These are phyloP conservation scores for Penicillium salamii DNA, from an alignment of 495 filamentous ascomycete species.

Conservation along the genomic window DNA sequence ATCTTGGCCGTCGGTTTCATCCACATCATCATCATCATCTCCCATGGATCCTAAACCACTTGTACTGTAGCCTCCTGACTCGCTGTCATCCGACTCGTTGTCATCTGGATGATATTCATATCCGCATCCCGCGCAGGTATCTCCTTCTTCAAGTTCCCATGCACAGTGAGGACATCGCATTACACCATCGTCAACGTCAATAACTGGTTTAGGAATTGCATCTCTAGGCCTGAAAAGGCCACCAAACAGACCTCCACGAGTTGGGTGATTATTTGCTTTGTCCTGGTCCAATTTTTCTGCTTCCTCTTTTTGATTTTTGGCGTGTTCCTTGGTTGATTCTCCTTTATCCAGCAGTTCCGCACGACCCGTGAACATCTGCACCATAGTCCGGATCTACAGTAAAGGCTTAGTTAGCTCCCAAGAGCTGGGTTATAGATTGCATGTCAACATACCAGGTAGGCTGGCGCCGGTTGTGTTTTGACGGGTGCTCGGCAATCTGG, in stretches of 20 bases:
- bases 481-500: conserved; percentile 67
- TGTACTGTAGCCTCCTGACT: conserved; percentile 29
- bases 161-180: conserved; percentile 60
- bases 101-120: conserved; percentile 38
- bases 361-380: conserved; percentile 61
- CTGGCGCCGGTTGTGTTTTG: conserved; percentile 59
- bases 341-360: conserved; percentile 61
- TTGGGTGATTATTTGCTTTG: conserved; percentile 46
- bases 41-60: conserved; percentile 30
- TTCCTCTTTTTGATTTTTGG: conserved; percentile 57
- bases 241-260: conserved; percentile 60
- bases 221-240: conserved; percentile 54
- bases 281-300: conserved; percentile 57
- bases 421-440: not conserved
- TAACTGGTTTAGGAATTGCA: conserved; percentile 33
- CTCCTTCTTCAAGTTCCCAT: conserved; percentile 62
- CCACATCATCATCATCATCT: conserved; percentile 14
- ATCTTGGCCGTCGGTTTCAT: no score
- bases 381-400: conserved; percentile 62
- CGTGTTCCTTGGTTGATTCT: conserved; percentile 61
- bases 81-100: conserved; percentile 31
- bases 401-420: conserved; percentile 10
- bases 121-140: conserved; percentile 54
- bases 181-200: conserved; percentile 61
- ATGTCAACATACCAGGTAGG: conserved; percentile 57